phyloP scores from a whole-genome alignment of 495 filamentous ascomycete species.

The Hypoxylon fragiforme region DNA sequence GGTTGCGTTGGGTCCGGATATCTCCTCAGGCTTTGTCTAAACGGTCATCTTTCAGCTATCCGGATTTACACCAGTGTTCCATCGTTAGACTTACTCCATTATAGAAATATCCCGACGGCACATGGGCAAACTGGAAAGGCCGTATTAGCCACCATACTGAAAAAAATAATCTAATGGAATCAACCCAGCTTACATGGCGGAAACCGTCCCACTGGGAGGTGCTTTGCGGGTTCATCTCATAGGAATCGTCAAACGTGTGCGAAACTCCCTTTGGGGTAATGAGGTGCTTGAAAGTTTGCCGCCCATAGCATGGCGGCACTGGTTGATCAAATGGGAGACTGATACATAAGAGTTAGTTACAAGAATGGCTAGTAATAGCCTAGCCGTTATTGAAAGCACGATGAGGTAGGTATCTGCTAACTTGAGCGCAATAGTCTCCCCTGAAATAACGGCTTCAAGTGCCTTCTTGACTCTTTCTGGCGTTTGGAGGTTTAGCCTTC shows the following conservation, averaged over 20 bases:
- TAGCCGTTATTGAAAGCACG: not conserved
- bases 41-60: conserved; percentile 47
- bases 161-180: too few relatives aligned
- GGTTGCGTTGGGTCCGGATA: conserved; percentile 24
- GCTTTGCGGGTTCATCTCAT: conserved; percentile 67
- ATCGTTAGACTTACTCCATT: conserved; percentile 45
- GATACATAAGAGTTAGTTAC: not conserved
- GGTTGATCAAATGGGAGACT: conserved; percentile 61
- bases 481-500: conserved; percentile 57
- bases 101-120: conserved; percentile 50
- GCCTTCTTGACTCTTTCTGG: conserved; percentile 52
- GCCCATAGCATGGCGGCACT: conserved; percentile 44
- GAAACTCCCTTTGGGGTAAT: conserved; percentile 46
- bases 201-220: conserved; percentile 76
- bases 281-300: conserved; percentile 48
- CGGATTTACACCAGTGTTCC: conserved; percentile 47
- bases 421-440: conserved; percentile 54
- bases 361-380: not conserved
- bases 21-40: conserved; percentile 54
- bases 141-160: not conserved
- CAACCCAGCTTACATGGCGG: conserved; percentile 52
- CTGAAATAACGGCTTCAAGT: conserved; percentile 45
- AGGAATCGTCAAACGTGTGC: conserved; percentile 65
- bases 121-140: conserved; percentile 43
- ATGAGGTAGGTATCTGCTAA: conserved; percentile 17